phyloP scores from a whole-genome alignment of 202 grass and related monocot genomes.

The Saccharum hybrid region DNA sequence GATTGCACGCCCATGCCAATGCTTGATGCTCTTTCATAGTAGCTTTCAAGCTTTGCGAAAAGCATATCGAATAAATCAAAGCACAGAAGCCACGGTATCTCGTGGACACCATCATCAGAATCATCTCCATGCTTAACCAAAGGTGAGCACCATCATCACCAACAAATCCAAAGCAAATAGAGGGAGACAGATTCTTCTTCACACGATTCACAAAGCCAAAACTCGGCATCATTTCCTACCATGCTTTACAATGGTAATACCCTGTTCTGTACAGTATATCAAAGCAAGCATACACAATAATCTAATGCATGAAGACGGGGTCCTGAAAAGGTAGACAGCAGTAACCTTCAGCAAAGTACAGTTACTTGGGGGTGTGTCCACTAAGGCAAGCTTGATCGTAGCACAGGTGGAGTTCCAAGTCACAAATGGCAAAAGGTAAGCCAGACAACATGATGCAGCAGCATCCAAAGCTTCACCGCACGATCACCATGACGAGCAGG shows the following conservation, averaged over 20 bases:
- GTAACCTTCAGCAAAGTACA: conserved; percentile 3
- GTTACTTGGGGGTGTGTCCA: conserved; percentile 38
- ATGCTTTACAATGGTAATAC: conserved; percentile 22
- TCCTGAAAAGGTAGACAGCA: conserved; percentile 20
- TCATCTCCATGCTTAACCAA: conserved; percentile 27
- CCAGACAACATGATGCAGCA: conserved; percentile 44
- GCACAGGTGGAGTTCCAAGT: conserved; percentile 39
- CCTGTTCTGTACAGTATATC: conserved; percentile 2
- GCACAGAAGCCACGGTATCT: conserved; percentile 18
- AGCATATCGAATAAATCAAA: conserved; percentile 39
- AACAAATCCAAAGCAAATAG: conserved; percentile 41
- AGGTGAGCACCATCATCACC: conserved; percentile 39
- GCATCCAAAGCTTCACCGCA: conserved; percentile 44
- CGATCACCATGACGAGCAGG: conserved; percentile 17
- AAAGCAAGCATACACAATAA: conserved; percentile 35
- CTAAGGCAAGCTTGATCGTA: conserved; percentile 31
- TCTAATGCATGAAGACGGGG: conserved; percentile 1
- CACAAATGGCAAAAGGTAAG: conserved; percentile 36
- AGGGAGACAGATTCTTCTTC: conserved; percentile 32
- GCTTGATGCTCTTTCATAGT: conserved; percentile 42
- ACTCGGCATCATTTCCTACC: conserved; percentile 21
- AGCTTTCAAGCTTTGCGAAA: conserved; percentile 45
- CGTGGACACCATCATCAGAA: conserved; percentile 40
- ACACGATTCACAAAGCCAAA: conserved; percentile 44
- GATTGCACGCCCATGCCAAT: conserved; percentile 22